A percentile compares a stretch with the other conserved stretches of the same genome.
Conservation (phyloP, 352 stramenopile genomes). For the Phytopythium aichiense region DNA sequence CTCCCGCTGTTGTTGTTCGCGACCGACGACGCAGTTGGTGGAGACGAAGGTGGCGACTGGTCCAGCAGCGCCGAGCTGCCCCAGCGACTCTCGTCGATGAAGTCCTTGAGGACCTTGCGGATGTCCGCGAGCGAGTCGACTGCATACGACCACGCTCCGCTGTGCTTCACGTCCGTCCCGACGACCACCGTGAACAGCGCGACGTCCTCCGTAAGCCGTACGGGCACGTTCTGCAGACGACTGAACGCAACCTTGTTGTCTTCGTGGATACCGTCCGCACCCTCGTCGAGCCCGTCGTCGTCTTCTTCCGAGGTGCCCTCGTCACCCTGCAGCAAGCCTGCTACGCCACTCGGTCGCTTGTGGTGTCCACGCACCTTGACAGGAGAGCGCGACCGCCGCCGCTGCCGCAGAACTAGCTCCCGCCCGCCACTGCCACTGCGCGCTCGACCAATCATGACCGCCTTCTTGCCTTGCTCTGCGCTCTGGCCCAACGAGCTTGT, state of each 20-base stretch:
- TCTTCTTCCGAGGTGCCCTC: slow-evolving; percentile 17
- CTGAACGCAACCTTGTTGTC: slow-evolving; percentile 81
- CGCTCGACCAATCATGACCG: slow-evolving; percentile 3
- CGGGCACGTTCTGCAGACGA: slow-evolving; percentile 67
- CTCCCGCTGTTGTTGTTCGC: not conserved
- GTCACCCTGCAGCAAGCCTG: slow-evolving; percentile 13
- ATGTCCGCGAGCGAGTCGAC: slow-evolving; percentile 68
- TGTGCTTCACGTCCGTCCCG: slow-evolving; percentile 63
- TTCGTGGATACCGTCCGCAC: slow-evolving; percentile 38
- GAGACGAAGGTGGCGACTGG: not conserved
- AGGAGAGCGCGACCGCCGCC: slow-evolving; percentile 4
- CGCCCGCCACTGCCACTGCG: slow-evolving; percentile 2
- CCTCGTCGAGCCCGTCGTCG: slow-evolving; percentile 42
- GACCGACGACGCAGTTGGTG: not conserved
- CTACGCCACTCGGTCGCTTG: not conserved
- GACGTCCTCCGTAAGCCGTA: slow-evolving; percentile 61
- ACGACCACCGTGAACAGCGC: slow-evolving; percentile 69
- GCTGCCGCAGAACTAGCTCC: slow-evolving; percentile 5
- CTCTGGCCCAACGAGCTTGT: not conserved
- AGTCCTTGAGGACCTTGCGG: slow-evolving; percentile 70
- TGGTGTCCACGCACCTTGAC: slow-evolving; percentile 2
- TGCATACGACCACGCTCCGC: slow-evolving; percentile 48
- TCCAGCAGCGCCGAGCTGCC: slow-evolving; percentile 3
- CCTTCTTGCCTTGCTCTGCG: not conserved
- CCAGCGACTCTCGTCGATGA: slow-evolving; percentile 53